phyloP scores from a whole-genome alignment of 176 grass and related monocot genomes.

The Triticum aestivum region DNA sequence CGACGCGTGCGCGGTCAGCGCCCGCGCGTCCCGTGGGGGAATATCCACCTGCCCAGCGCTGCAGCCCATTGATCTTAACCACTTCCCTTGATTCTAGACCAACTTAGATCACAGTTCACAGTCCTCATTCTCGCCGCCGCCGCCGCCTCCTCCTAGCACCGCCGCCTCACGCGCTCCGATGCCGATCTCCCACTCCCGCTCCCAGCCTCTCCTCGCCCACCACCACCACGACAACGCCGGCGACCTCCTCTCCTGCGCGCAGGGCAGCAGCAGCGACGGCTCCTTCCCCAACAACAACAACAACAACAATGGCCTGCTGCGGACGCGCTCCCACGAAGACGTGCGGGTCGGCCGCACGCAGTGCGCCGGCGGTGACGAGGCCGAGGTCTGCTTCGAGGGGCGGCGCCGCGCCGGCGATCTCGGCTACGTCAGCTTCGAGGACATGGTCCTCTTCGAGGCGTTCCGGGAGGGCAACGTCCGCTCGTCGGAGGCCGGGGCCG shows the following conservation, averaged over 20 bases:
- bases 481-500: no score
- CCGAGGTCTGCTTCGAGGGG: no score
- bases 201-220: background rate
- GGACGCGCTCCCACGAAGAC: background rate
- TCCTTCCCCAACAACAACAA: background rate
- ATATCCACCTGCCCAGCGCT: no score
- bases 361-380: background rate
- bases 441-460: background rate
- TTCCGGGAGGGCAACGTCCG: no score
- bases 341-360: background rate
- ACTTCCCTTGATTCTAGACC: no score
- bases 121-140: no score
- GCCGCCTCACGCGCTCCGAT: background rate
- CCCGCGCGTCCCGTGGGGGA: no score
- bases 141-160: no score
- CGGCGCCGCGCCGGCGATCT: no score
- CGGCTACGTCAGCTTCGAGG: background rate
- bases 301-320: background rate
- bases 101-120: no score
- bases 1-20: no score
- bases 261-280: background rate
- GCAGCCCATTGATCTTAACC: no score
- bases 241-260: background rate
- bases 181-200: background rate
- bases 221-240: background rate